Conservation (phyloP, 2,329 filamentous ascomycete species). For the Pestalotiopsis fici region DNA sequence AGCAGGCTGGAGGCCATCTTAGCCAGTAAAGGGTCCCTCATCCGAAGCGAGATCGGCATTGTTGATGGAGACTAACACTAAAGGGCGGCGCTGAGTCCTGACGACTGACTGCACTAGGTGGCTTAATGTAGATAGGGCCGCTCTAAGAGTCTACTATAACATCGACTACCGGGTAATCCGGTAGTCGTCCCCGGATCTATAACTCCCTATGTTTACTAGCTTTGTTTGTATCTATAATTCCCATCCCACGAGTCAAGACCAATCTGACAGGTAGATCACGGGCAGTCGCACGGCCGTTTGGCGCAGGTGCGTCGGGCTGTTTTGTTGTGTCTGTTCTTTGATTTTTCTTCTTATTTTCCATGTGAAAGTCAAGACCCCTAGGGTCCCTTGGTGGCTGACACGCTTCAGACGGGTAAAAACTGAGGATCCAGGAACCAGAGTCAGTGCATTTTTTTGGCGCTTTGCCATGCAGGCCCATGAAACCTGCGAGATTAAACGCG, state of each 20-base stretch:
- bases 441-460: neutral
- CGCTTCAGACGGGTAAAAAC: neutral
- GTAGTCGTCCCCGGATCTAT: neutral
- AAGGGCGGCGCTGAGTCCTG: neutral
- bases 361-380: neutral
- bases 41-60: neutral
- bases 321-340: neutral
- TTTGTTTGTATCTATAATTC: neutral
- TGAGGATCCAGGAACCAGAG: neutral
- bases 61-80: neutral
- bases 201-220: neutral
- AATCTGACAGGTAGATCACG: neutral
- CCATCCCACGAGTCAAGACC: neutral
- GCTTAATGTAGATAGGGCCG: neutral
- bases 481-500: neutral
- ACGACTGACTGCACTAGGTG: too few relatives aligned
- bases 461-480: neutral
- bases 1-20: neutral
- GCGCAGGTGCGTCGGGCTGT: neutral
- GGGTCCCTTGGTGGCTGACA: neutral
- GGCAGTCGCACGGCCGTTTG: neutral
- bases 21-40: neutral
- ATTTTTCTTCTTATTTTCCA: neutral
- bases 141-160: neutral
- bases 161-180: neutral